phyloP scores from a whole-genome alignment of 108 stramenopile species.

The Pseudonitzschia multistriata region DNA sequence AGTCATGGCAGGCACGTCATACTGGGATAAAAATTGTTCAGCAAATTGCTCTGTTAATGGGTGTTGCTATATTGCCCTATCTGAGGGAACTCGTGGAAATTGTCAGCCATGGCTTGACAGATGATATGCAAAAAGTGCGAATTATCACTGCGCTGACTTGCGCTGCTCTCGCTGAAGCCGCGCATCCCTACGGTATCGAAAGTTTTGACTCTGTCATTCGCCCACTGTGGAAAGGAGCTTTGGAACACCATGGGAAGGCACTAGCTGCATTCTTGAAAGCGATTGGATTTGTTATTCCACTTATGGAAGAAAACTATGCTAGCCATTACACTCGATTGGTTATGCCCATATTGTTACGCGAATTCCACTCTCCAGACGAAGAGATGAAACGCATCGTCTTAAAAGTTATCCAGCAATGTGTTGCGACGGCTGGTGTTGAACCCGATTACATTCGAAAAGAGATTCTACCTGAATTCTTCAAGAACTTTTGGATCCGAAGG shows the following conservation, averaged over 20 bases:
- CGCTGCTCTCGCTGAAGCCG: constrained; percentile 95
- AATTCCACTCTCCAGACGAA: constrained; percentile 95
- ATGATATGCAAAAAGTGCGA: constrained; percentile 96
- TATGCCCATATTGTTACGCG: constrained; percentile 97
- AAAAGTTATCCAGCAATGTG: constrained; percentile 99
- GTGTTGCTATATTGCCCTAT: constrained; percentile 97
- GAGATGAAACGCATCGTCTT: constrained; percentile 98
- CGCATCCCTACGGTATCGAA: constrained; percentile 99
- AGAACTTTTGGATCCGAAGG: constrained; percentile 97
- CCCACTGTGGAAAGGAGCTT: constrained; percentile 97
- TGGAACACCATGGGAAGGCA: constrained; percentile 96
- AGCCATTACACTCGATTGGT: constrained; percentile 97
- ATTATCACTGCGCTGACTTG: constrained; percentile 96
- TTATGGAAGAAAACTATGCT: constrained; percentile 99
- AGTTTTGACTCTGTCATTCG: constrained; percentile 97
- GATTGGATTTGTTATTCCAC: constrained; percentile 96
- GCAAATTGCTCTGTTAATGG: constrained; percentile 97
- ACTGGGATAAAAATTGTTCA: constrained; percentile 99
- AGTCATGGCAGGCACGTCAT: constrained; percentile 98
- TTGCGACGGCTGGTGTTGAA: constrained; percentile 97
- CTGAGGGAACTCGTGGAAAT: constrained; percentile 94
- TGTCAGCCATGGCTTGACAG: constrained; percentile 93
- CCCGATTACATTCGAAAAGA: constrained; percentile 95
- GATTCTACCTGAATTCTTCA: constrained; percentile 96
- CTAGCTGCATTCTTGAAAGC: constrained; percentile 98